These are phyloP conservation scores for Sporothrix luriei DNA, from an alignment of 2,329 filamentous ascomycete species.

Conservation along the genomic window DNA sequence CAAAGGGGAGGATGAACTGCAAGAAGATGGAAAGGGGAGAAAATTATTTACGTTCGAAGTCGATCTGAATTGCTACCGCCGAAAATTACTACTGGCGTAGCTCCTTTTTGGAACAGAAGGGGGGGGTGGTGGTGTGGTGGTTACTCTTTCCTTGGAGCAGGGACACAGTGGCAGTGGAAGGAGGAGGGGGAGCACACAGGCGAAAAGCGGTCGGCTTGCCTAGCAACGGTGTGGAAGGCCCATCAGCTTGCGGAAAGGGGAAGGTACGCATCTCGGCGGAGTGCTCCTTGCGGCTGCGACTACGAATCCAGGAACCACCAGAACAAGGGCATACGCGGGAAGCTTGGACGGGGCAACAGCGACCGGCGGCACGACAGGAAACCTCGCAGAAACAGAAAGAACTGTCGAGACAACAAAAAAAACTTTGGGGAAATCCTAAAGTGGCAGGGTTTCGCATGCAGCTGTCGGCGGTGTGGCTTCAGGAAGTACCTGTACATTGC, in stretches of 20 bases:
- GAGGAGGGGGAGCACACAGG: conserved; percentile 18
- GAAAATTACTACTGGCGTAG: conserved; percentile 34
- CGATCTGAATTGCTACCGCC: conserved; percentile 29
- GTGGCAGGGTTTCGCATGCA: conserved; percentile 35
- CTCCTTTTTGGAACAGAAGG: conserved; percentile 28
- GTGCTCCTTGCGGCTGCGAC: conserved; percentile 17
- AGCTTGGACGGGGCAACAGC: conserved; percentile 24
- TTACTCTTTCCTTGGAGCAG: conserved; percentile 15
- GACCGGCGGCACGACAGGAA: conserved; percentile 22
- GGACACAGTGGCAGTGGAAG: neutral
- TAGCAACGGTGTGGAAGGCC: conserved; percentile 28
- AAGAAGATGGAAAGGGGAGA: conserved; percentile 26
- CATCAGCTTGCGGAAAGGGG: conserved; percentile 10
- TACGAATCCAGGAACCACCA: conserved; percentile 27
- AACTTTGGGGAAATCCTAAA: conserved; percentile 41
- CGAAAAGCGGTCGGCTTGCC: conserved; percentile 31
- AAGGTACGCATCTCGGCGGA: conserved; percentile 27
- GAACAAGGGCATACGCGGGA: neutral
- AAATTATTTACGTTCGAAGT: conserved; percentile 32
- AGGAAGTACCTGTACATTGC: conserved; percentile 41
- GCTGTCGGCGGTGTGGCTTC: conserved; percentile 37
- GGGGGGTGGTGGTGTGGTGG: conserved; percentile 22
- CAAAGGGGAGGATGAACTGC: conserved; percentile 20
- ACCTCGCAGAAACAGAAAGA: conserved; percentile 22
- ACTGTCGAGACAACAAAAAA: neutral